These are phyloP conservation scores for Solanum habrochaites DNA, from an alignment of 257 asterid species.

Conservation along the genomic window DNA sequence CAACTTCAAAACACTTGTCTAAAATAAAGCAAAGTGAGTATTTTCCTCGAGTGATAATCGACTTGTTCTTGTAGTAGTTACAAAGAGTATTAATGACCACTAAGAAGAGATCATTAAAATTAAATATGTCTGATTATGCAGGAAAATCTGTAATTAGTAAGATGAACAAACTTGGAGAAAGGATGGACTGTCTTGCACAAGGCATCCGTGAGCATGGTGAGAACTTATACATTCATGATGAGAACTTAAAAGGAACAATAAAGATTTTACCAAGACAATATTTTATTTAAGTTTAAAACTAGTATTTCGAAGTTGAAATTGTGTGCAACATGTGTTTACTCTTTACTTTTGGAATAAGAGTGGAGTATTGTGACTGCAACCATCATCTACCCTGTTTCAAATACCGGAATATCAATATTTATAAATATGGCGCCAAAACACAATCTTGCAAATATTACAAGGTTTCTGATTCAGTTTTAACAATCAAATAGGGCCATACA, in stretches of 20 bases:
- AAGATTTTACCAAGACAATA: background rate
- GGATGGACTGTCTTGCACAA: conserved; percentile 25
- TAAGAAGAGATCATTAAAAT: background rate
- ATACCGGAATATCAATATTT: background rate
- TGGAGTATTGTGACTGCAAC: no score
- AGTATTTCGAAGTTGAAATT: background rate
- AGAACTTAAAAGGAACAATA: background rate
- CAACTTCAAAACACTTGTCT: background rate
- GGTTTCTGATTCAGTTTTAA: background rate
- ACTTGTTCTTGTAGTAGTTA: background rate
- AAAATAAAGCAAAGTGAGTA: background rate
- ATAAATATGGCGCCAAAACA: background rate
- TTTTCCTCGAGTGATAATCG: background rate
- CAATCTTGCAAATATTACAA: background rate
- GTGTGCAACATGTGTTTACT: no score
- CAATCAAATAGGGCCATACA: background rate
- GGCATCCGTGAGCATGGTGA: conserved; percentile 39
- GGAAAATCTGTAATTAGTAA: conserved; percentile 14
- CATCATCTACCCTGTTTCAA: no score
- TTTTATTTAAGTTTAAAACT: background rate
- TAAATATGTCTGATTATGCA: background rate
- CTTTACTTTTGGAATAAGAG: no score
- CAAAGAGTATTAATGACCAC: background rate
- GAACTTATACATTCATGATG: background rate
- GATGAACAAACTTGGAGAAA: conserved; percentile 25